Evolutionary conservation across 768 basidiomycete species (phyloP), one percentile per base, ranked within the genome.

Genomic region (Aureoboletus auriporus): DNA sequence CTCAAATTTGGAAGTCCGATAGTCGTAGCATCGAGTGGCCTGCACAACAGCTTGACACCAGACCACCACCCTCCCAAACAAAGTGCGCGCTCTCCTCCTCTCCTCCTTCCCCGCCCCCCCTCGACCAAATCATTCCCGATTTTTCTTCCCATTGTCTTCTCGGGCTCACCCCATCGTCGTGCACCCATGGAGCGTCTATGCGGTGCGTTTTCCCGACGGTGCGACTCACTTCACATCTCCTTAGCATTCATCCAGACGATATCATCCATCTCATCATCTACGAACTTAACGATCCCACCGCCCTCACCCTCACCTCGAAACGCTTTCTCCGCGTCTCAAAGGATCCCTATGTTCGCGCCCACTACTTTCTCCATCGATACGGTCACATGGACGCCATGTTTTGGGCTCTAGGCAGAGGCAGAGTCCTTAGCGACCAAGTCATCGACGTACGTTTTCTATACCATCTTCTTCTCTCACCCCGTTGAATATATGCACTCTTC

Each of bases 331-430:
- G 69, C 10, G 80, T 89, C 68, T 81, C 84, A 10, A 76, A 76
- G 65, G 86, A 86, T 68, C 78, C 86, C 49, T 89, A 87, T 62
- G 79, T 86, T 54, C 77, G 86, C 54, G 85, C 87, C 8, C 79
- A 78, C 60, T 90, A 89, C 67, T 89, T 90, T 66, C 77, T 90
- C 56, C 68, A 74, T 55, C 84, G 86, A 56, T 80, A 86, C 68
- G 88, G 88, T 23, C 72, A 70, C 42, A 75, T 78, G 43, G 78
- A 88, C 58, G 86, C 86, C 43, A 68, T 89, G 58, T 90, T 79
- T 63, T 78, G 80, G 71, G 87, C 87, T n/a, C 68, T 90, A 52
- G 82, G 84, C 16, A 75, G 84, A 50, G 86, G 86, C 16, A 83
- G 75, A 63, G 69, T 87, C 34, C 61, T 89, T 41, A 80, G 71